A percentile compares a stretch with the other conserved stretches of the same genome.
These are phyloP conservation scores for Tuber magnatum DNA, from an alignment of 495 filamentous ascomycete genomes.

Conservation along the genomic window DNA sequence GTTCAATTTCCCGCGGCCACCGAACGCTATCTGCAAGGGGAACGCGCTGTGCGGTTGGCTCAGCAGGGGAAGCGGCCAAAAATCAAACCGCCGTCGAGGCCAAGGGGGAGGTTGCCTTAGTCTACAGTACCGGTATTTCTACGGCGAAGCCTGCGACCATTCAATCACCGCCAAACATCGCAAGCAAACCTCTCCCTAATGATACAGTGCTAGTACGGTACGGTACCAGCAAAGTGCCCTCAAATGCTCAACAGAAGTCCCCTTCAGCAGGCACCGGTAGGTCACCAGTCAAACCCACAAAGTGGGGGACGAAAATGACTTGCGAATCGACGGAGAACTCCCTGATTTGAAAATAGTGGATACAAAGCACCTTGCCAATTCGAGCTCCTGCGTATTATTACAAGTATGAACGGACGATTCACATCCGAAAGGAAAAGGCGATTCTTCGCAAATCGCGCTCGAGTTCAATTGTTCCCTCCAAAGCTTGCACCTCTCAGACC, in stretches of 20 bases:
- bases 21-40: slow-evolving; percentile 22
- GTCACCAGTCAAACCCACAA: not conserved
- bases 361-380: not conserved
- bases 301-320: not conserved
- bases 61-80: not conserved
- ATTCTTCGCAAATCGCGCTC: not conserved
- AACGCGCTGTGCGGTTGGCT: slow-evolving; percentile 22
- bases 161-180: not conserved
- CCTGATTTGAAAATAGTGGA: not conserved
- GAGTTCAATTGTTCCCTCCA: not conserved
- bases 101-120: not conserved
- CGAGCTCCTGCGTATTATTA: not conserved
- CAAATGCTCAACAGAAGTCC: not conserved
- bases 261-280: not conserved
- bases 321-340: not conserved
- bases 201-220: not conserved
- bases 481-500: not conserved
- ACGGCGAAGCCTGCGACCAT: not conserved
- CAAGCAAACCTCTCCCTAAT: not conserved
- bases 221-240: not conserved
- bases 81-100: not conserved
- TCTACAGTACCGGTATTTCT: too few relatives aligned
- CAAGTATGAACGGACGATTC: not conserved
- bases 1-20: slow-evolving; percentile 28
- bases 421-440: not conserved